A percentile compares a stretch with the other conserved stretches of the same genome.
phyloP scores from a whole-genome alignment of 352 stramenopile genomes.

The Pythium rhizo-oryzae region DNA sequence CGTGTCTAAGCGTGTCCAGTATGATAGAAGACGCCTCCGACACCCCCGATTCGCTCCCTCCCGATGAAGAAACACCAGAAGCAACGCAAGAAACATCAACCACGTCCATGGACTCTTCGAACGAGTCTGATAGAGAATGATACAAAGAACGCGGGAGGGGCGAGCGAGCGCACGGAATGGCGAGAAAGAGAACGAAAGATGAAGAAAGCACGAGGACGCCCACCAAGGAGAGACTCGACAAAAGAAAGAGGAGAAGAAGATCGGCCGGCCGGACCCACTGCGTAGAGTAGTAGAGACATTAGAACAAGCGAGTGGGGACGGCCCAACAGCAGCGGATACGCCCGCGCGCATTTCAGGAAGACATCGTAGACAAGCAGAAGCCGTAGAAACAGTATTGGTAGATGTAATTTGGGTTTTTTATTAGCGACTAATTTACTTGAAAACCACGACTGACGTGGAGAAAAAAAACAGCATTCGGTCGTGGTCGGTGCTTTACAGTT shows the following conservation, averaged over 20 bases:
- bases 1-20: slow-evolving; percentile 42
- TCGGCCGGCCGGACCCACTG: slow-evolving; percentile 10
- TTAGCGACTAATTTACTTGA: slow-evolving; percentile 19
- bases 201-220: background rate
- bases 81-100: background rate
- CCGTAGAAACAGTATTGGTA: slow-evolving; percentile 15
- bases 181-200: too few relatives aligned
- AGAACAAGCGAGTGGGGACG: slow-evolving; percentile 19
- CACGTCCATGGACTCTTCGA: slow-evolving; percentile 20
- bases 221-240: background rate
- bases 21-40: slow-evolving; percentile 12
- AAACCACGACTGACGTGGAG: background rate
- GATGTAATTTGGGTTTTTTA: slow-evolving; percentile 21
- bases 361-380: slow-evolving; percentile 11
- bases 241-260: slow-evolving; percentile 8
- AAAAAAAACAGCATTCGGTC: background rate
- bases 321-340: background rate
- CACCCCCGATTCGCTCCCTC: background rate
- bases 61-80: slow-evolving; percentile 13
- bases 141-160: background rate
- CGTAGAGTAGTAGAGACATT: slow-evolving; percentile 32
- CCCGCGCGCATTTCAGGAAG: slow-evolving; percentile 3
- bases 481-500: slow-evolving; percentile 19
- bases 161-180: background rate
- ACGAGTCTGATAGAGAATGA: slow-evolving; percentile 28